phyloP scores from a whole-genome alignment of 805 yeast species.

The Candida qinlingensis region DNA sequence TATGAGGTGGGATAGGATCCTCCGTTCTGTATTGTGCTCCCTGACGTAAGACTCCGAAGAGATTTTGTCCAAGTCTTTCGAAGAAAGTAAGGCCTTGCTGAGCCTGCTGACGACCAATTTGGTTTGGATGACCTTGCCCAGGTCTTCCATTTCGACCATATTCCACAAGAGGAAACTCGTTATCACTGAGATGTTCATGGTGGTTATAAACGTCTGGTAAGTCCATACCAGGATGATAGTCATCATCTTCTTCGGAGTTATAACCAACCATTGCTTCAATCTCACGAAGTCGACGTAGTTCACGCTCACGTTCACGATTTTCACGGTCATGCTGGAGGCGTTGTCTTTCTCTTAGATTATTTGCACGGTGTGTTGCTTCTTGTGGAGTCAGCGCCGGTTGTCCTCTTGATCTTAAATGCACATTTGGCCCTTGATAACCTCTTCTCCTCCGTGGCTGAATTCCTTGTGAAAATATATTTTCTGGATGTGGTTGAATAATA shows the following conservation, averaged over 20 bases:
- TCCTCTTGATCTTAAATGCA: background rate
- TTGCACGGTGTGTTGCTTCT: background rate
- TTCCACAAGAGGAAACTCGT: too few relatives aligned
- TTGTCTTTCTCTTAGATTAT: background rate
- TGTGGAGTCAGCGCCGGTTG: background rate
- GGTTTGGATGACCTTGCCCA: too few relatives aligned
- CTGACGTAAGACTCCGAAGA: background rate
- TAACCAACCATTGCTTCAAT: background rate
- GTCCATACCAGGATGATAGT: slow-evolving; percentile 7
- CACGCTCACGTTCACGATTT: background rate
- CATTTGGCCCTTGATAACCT: too few relatives aligned
- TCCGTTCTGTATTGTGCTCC: background rate
- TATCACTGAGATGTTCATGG: background rate
- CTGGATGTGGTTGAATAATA: too few relatives aligned
- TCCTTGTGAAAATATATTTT: too few relatives aligned
- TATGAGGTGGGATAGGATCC: slow-evolving; percentile 10
- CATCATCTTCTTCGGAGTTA: slow-evolving; percentile 9
- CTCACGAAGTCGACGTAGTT: background rate
- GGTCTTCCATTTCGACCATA: too few relatives aligned
- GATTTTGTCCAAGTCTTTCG: background rate
- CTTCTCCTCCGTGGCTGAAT: too few relatives aligned
- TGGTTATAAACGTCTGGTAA: background rate
- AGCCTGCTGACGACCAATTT: background rate
- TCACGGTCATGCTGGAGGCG: background rate
- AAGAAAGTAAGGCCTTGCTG: background rate